Conservation (phyloP, 2,329 filamentous ascomycete genomes). For the Xylaria digitata region DNA sequence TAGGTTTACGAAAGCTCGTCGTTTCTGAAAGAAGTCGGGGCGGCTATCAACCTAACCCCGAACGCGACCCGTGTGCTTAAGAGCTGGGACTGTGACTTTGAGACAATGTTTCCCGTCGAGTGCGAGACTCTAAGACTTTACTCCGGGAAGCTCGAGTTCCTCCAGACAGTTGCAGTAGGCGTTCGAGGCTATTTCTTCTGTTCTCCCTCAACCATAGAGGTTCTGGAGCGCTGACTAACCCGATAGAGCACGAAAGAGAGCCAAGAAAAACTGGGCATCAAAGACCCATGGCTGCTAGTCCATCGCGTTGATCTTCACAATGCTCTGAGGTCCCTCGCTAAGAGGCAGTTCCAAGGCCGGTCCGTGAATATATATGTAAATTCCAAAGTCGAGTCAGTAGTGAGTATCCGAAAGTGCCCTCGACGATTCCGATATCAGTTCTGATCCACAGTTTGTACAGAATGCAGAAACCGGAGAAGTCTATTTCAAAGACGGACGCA, state of each 20-base stretch:
- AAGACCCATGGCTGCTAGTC: slow-evolving; percentile 26
- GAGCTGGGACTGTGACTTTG: slow-evolving; percentile 30
- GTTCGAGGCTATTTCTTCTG: neutral
- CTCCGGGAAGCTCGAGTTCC: neutral
- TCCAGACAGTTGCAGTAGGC: neutral
- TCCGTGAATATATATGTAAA: slow-evolving; percentile 33
- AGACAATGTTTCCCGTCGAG: slow-evolving; percentile 9
- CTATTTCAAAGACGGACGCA: slow-evolving; percentile 26
- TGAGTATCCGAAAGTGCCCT: slow-evolving; percentile 13
- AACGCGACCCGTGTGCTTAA: slow-evolving; percentile 28
- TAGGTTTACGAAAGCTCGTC: slow-evolving; percentile 35
- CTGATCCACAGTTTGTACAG: slow-evolving; percentile 7
- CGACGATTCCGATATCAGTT: neutral
- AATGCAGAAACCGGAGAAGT: slow-evolving; percentile 34
- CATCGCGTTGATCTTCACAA: slow-evolving; percentile 35
- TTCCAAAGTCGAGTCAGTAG: slow-evolving; percentile 33
- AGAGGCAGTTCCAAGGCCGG: slow-evolving; percentile 23
- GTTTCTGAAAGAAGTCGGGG: slow-evolving; percentile 36
- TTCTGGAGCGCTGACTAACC: slow-evolving; percentile 7
- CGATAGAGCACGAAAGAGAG: slow-evolving; percentile 14
- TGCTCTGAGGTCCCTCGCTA: slow-evolving; percentile 20
- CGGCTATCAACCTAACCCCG: slow-evolving; percentile 30
- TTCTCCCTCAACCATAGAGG: neutral
- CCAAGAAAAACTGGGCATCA: slow-evolving; percentile 14
- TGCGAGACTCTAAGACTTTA: slow-evolving; percentile 18